Evolutionary conservation across 257 asterid genomes (phyloP), one percentile per base, ranked within the genome.

Genomic region (Plectranthus barbatus): DNA sequence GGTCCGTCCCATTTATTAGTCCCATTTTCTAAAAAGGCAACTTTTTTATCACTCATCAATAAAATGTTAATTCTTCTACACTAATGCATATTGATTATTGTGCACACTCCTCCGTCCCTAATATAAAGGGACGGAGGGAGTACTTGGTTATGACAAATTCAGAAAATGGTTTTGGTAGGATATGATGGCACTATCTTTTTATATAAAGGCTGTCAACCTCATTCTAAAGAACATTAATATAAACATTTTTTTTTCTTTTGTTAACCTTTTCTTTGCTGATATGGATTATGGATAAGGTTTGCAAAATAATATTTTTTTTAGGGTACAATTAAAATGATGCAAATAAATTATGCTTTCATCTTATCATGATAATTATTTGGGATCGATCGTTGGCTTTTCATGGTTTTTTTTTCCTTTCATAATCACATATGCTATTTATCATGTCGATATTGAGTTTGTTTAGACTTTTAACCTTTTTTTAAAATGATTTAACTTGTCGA

Each of bases 271-370:
- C 7, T 37, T 8, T 33, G 60, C 12, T 48, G 44, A 21, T 13
- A 57, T 72, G 63, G 63, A 40, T n/a, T 50, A 21, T 37, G 77
- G 77, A 72, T 72, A 72, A 66, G 60, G 21, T 72, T 72, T 58
- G 12, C 63, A 57, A 37, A 18, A 31, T 14, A 49, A 40, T 26
- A 37, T 36, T n/a, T 24, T 0, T 7, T 5, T 44, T 39, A 4
- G 36, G 47, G 17, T 9, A 5, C 18, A 4, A 14, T 9, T 37
- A 9, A 7, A 9, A 39, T 13, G 40, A 47, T 26, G 55, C 60
- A 57, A 62, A 33, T 17, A 24, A 5, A 39, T 53, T 18, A 31
- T 18, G 7, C 37, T 26, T 31, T 50, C n/a, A 40, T 69, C 50
- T 26, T 55, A 17, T 54, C 65, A 20, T 67, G 12, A 50, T n/a